Evolutionary conservation across 768 basidiomycete species (phyloP).

Genomic region (Cystoderma amianthinum): DNA sequence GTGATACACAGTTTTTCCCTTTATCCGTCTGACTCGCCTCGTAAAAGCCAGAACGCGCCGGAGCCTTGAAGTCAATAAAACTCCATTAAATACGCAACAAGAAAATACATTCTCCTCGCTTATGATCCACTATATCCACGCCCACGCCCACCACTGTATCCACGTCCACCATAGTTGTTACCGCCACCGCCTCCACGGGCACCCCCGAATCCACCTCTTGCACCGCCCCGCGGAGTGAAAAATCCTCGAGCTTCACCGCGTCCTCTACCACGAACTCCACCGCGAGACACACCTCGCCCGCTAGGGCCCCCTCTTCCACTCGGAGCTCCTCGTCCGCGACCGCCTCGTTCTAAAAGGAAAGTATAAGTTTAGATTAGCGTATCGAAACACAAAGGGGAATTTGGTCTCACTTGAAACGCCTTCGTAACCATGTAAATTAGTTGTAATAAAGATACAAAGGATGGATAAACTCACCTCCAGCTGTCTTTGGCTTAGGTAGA

Average conservation of each 20-base stretch:
- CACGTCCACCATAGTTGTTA: constrained; percentile 28
- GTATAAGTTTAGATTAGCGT: constrained; percentile 5
- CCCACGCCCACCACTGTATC: constrained; percentile 20
- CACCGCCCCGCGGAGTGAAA: constrained; percentile 23
- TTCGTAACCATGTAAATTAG: constrained; percentile 1
- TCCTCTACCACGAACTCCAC: constrained; percentile 34
- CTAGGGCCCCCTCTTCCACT: constrained; percentile 36
- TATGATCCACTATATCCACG: constrained; percentile 47
- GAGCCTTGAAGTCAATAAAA: no score
- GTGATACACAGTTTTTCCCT: constrained; percentile 16
- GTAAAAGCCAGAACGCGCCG: constrained; percentile 3
- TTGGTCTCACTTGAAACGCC: constrained; percentile 39
- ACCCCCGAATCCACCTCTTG: constrained; percentile 40
- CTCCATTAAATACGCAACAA: no score
- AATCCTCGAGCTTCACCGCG: constrained; percentile 24
- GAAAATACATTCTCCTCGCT: no score
- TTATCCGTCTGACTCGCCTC: no score
- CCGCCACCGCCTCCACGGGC: constrained; percentile 33
- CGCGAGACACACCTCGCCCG: constrained; percentile 38
- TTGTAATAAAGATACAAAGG: constrained; percentile 4
- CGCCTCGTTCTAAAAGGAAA: constrained; percentile 28
- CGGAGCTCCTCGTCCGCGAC: constrained; percentile 12
- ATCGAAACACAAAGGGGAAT: no score
- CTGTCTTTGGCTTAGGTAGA: constrained; percentile 89
- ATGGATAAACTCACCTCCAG: constrained; percentile 42